These are phyloP conservation scores for Boletus subluridellus DNA, from an alignment of 1,284 basidiomycete genomes.

Conservation along the genomic window DNA sequence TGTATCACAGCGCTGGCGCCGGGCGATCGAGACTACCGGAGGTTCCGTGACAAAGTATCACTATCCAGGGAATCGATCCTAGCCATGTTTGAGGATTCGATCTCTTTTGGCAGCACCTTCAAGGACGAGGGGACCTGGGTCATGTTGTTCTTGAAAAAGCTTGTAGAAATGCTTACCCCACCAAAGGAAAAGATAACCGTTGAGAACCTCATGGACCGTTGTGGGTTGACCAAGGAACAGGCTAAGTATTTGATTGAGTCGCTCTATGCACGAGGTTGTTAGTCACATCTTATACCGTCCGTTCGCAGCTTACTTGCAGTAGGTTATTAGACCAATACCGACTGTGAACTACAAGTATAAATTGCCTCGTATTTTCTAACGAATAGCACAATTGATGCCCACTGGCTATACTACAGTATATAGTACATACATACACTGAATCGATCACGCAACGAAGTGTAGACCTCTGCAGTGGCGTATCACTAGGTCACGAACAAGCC, in stretches of 20 bases:
- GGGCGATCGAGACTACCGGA: constrained; percentile 1
- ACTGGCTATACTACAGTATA: background rate
- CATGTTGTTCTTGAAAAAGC: constrained; percentile 26
- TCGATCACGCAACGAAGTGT: constrained; percentile 10
- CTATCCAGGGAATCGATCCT: constrained; percentile 17
- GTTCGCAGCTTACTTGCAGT: constrained; percentile 1
- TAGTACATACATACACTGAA: background rate
- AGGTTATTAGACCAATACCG: background rate
- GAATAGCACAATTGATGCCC: background rate
- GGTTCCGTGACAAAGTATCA: constrained; percentile 8
- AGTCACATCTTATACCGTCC: background rate
- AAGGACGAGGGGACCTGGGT: constrained; percentile 21
- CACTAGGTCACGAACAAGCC: background rate
- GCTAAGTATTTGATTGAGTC: constrained; percentile 18
- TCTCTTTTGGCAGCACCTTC: constrained; percentile 20
- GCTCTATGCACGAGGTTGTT: constrained; percentile 12
- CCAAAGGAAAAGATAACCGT: constrained; percentile 11
- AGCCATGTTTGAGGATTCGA: constrained; percentile 24
- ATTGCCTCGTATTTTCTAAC: background rate
- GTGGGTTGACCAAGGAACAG: constrained; percentile 19
- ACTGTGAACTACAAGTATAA: background rate
- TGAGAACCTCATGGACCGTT: constrained; percentile 17
- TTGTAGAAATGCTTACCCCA: constrained; percentile 4
- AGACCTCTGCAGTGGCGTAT: constrained; percentile 14
- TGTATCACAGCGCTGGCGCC: constrained; percentile 25